Base-by-base conservation (phyloP, 768 basidiomycete genomes). In the Hypsizygus marmoreus region DNA sequence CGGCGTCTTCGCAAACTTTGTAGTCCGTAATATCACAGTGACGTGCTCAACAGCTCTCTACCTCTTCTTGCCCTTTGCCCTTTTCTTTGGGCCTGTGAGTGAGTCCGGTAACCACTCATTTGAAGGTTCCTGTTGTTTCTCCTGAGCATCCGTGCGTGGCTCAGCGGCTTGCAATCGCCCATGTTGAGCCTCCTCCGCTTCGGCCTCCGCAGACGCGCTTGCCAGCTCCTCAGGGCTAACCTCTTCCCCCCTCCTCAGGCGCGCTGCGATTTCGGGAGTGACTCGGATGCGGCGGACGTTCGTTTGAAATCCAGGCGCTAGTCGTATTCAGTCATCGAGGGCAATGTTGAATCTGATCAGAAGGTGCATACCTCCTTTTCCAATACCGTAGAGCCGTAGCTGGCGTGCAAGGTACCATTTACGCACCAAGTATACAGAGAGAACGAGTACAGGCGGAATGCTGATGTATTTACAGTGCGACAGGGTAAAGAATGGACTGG, bases 301-400 rank as follows among this genome's bases (percentile, higher is more conserved):
- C 0, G 79, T 81, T 58, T 80, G 78, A 58, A 81, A 81, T 6
- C 79, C 79, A 2, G 73, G 72, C 1, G 79, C 78, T 79, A 24
- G 29, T 30, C 16, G 25, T 24, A 12, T 12, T n/a, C 8, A 25
- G 33, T n/a, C 42, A 40, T 16, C 47, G 11, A 54, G 26, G 23
- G n/a, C 20, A 19, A 19, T 33, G 23, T 20, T 19, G 33, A 6
- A 32, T 37, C 17, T 19, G 23, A 29, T 6, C 28, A 4, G 20
- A 14, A 20, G 25, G 26, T 29, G 16, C 19, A 51, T 43, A 79
- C 79, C 78, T 40, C 79, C 79, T 60, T 76, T 77, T n/a, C 79
- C 79, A 30, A 80, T 80, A 6, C 79, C 79, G 50, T 81, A 65
- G 5, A 76, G 54, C 40, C 64, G 62, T 23, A 80, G 65, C 38